Conservation (phyloP, 1,284 basidiomycete species). For the Trametes sp. region DNA sequence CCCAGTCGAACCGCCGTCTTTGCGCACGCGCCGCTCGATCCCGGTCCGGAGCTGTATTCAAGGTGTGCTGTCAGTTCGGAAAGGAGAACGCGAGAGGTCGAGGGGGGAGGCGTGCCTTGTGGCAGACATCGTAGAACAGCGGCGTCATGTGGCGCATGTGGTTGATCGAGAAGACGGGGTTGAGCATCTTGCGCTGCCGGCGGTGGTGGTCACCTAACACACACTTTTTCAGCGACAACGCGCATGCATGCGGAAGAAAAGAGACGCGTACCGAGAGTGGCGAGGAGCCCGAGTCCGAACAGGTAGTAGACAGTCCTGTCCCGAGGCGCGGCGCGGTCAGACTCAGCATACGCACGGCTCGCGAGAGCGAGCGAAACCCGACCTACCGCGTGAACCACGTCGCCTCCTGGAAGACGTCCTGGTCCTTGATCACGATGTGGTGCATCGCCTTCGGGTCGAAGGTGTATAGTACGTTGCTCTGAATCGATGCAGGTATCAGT, state of each 20-base stretch:
- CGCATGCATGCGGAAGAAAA: no score
- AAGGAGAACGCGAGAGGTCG: neutral
- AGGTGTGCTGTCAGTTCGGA: neutral
- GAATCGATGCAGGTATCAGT: neutral
- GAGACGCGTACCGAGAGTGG: conserved; percentile 14
- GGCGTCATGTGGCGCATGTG: conserved; percentile 33
- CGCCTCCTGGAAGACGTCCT: conserved; percentile 39
- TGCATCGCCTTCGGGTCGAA: conserved; percentile 40
- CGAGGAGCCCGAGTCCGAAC: conserved; percentile 19
- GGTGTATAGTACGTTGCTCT: conserved; percentile 35
- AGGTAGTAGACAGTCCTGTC: neutral
- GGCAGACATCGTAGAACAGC: conserved; percentile 4
- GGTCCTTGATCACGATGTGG: conserved; percentile 44
- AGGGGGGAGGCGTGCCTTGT: conserved; percentile 8
- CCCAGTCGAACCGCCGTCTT: neutral
- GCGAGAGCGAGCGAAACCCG: neutral
- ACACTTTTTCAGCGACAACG: no score
- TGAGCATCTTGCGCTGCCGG: neutral
- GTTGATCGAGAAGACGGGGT: conserved; percentile 33
- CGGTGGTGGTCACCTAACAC: conserved; percentile 26
- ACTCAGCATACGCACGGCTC: neutral
- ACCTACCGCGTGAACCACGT: conserved; percentile 22
- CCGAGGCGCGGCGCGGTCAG: neutral
- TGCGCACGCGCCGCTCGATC: conserved; percentile 23
- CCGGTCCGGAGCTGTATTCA: conserved; percentile 31